phyloP scores from a whole-genome alignment of 495 filamentous ascomycete species.

The Ascobolus immersus region DNA sequence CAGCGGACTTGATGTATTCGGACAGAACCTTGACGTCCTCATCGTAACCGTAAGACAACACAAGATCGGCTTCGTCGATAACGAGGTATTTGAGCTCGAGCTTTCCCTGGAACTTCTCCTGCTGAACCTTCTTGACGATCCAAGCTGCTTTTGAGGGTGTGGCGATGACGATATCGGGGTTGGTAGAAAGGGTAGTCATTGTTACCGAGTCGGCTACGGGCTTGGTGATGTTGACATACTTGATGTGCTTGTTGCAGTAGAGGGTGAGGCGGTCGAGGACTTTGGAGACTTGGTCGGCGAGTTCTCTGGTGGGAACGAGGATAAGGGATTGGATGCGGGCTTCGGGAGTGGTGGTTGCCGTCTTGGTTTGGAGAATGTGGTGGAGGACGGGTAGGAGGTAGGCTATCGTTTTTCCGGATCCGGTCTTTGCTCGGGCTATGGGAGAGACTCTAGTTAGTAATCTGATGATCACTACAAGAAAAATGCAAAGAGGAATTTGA shows the following conservation, averaged over 20 bases:
- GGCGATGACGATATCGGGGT: conserved; percentile 64
- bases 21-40: conserved; percentile 61
- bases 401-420: conserved; percentile 89
- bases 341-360: conserved; percentile 16
- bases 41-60: conserved; percentile 85
- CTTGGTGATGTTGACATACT: conserved; percentile 59
- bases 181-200: conserved; percentile 2
- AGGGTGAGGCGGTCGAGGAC: conserved; percentile 41
- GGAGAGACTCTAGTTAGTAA: conserved; percentile 10
- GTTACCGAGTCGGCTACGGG: conserved; percentile 67
- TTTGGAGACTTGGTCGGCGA: conserved; percentile 70
- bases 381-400: conserved; percentile 82
- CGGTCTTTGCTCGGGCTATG: conserved; percentile 61
- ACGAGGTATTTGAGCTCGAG: conserved; percentile 47
- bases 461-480: not conserved
- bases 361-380: conserved; percentile 49
- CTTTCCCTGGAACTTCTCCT: no score
- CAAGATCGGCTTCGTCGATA: conserved; percentile 82
- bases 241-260: conserved; percentile 65
- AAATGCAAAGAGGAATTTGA: not conserved
- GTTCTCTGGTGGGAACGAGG: conserved; percentile 79
- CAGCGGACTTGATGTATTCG: conserved; percentile 43
- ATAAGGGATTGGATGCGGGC: conserved; percentile 66
- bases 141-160: conserved; percentile 69
- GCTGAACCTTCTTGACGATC: no score